These are phyloP conservation scores for Cyberlindnera japonica DNA, from an alignment of 805 yeast genomes.

Conservation along the genomic window DNA sequence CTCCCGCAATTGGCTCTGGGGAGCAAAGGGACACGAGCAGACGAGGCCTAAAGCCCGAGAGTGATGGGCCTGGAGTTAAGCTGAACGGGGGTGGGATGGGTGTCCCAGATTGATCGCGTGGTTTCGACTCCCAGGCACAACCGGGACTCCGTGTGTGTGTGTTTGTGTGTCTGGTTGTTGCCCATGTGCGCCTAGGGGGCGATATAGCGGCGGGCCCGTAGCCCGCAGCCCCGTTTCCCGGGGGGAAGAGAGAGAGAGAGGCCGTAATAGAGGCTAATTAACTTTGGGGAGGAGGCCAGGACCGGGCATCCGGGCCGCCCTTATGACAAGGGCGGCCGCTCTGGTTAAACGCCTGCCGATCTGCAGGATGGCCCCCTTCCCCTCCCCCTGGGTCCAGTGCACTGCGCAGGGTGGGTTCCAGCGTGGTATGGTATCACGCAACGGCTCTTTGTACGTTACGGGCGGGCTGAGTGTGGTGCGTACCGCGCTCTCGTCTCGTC, in stretches of 20 bases:
- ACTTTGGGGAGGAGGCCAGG: too few relatives aligned
- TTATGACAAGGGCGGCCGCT: too few relatives aligned
- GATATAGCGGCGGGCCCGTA: too few relatives aligned
- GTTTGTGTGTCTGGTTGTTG: too few relatives aligned
- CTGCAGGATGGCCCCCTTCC: too few relatives aligned
- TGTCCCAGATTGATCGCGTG: not conserved
- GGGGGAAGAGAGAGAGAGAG: too few relatives aligned
- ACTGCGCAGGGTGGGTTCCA: too few relatives aligned
- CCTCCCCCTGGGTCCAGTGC: too few relatives aligned
- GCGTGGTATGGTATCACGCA: constrained; percentile 5
- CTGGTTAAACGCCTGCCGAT: too few relatives aligned
- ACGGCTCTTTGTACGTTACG: not conserved
- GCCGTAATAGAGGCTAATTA: too few relatives aligned
- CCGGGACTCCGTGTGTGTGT: not conserved
- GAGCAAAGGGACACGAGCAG: not conserved
- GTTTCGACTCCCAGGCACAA: not conserved
- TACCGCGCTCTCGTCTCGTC: not conserved
- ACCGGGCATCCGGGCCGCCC: too few relatives aligned
- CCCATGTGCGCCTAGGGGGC: too few relatives aligned
- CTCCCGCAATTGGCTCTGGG: not conserved
- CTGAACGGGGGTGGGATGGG: not conserved
- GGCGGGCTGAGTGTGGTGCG: not conserved
- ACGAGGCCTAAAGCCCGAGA: not conserved
- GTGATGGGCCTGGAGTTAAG: constrained; percentile 1
- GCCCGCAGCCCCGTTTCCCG: not conserved